Evolutionary conservation across 139 green algal species (phyloP), one percentile per base, ranked within the genome.

Genomic region (Astrephomene gubernaculifera): DNA sequence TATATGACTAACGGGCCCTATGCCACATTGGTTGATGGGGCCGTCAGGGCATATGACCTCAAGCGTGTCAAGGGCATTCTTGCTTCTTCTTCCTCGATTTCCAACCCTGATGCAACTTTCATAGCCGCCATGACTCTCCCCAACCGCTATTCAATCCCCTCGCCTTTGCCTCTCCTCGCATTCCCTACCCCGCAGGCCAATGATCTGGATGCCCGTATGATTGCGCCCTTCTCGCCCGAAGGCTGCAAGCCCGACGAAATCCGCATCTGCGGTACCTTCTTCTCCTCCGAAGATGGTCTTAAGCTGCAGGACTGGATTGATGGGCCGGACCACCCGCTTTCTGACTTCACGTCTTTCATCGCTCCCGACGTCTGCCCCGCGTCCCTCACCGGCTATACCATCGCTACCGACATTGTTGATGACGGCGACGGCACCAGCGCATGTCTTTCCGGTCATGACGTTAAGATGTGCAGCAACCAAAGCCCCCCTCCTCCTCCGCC

Each of bases 191-290:
- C 45, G 6, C n/a, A 61, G 52, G 73, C 73, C 12, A 36, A 69
- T 19, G 17, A 5, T 21, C 8, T 54, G 19, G 73, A 35, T 6
- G 60, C 60, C 14, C 38, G 27, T 2, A 73, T 72, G 76, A 43
- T 31, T 5, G 6, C 21, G 43, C 76, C 76, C 60, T 73, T 83
- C 41, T 29, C 67, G 8, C 60, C 60, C 17, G 41, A 43, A 5
- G 53, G n/a, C 31, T 83, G 76, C 61, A 39, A 17, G 14, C 19
- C 39, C 29, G 29, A 17, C 36, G 76, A 83, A 41, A 52, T 83
- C 21, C 3, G 17, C 21, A 60, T 83, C 38, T 83, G 76, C 60
- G 76, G 60, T 3, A 72, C 60, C 12, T 83, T 83, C 60, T 73
- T 63, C 41, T 83, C 76, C 4, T 25, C 19, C 5, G 17, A 33